Evolutionary conservation across 176 grass and related monocot species (phyloP).

Genomic region (Themeda triandra): DNA sequence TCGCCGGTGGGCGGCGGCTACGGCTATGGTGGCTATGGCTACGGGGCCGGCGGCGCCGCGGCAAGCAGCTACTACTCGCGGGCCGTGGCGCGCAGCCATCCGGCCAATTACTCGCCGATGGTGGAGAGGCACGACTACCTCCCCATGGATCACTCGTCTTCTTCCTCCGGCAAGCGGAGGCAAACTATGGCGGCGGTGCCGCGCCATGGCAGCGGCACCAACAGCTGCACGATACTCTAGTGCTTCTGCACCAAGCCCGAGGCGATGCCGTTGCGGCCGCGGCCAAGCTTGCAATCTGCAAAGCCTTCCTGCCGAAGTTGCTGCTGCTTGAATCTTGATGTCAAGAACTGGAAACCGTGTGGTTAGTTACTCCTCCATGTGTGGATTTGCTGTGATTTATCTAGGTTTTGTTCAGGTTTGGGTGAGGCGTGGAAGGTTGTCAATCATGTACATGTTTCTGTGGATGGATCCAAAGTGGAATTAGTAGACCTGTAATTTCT

Average conservation of each 20-base stretch:
- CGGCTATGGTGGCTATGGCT: not conserved
- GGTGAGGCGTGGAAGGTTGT: not conserved
- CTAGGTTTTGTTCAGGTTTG: not conserved
- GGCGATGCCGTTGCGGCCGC: no score
- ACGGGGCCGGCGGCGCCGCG: not conserved
- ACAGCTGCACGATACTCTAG: conserved; percentile 35
- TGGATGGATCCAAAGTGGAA: not conserved
- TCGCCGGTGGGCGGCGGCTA: conserved; percentile 18
- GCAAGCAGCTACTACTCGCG: conserved; percentile 45
- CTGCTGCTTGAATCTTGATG: not conserved
- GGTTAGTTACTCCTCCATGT: not conserved
- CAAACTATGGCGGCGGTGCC: conserved; percentile 24
- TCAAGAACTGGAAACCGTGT: not conserved
- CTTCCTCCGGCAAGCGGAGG: not conserved
- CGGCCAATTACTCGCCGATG: conserved; percentile 46
- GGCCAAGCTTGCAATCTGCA: not conserved
- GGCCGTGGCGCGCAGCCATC: conserved; percentile 40
- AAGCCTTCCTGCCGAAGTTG: not conserved
- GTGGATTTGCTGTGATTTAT: not conserved
- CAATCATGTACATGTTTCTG: not conserved
- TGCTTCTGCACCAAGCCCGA: not conserved
- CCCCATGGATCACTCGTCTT: not conserved
- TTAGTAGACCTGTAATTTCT: not conserved
- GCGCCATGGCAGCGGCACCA: conserved; percentile 2
- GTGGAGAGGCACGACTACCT: conserved; percentile 47